Percentiles rank a stretch among this genome's conserved stretches.
Conservation (phyloP, 352 stramenopile genomes). For the Detonula confervacea region DNA sequence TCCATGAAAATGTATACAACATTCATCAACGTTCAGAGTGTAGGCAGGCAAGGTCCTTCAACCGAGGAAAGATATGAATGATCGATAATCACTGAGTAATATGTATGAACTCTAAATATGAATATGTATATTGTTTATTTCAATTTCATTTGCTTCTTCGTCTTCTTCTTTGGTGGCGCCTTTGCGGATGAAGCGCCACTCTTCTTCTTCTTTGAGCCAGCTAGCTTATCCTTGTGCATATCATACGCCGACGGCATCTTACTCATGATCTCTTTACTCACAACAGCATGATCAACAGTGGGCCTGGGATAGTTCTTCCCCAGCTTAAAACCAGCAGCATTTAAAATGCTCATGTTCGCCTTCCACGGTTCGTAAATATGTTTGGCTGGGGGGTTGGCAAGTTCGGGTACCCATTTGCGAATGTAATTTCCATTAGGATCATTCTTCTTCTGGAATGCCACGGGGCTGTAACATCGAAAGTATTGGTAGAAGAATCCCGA, state of each 20-base stretch:
- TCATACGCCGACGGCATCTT: slow-evolving; percentile 90
- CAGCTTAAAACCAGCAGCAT: slow-evolving; percentile 78
- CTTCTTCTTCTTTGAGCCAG: slow-evolving; percentile 31
- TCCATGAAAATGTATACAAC: too few relatives aligned
- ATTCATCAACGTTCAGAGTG: too few relatives aligned
- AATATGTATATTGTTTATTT: slow-evolving; percentile 24
- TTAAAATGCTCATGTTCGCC: slow-evolving; percentile 89
- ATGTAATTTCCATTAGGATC: slow-evolving; percentile 91
- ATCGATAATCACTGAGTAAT: slow-evolving; percentile 3
- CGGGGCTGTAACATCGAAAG: slow-evolving; percentile 95
- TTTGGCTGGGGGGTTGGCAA: slow-evolving; percentile 92
- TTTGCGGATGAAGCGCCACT: neutral
- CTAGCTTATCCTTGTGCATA: slow-evolving; percentile 62
- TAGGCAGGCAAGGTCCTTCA: too few relatives aligned
- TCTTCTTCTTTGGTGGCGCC: slow-evolving; percentile 44
- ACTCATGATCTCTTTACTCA: slow-evolving; percentile 91
- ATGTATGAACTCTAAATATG: neutral
- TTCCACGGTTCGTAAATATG: slow-evolving; percentile 99
- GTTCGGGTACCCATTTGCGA: slow-evolving; percentile 91
- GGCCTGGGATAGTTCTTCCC: slow-evolving; percentile 94
- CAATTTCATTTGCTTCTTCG: slow-evolving; percentile 47
- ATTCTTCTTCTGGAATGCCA: slow-evolving; percentile 92
- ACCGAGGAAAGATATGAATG: too few relatives aligned
- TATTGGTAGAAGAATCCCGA: slow-evolving; percentile 97
- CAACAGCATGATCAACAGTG: slow-evolving; percentile 91